Evolutionary conservation across 202 grass and related monocot genomes (phyloP), one percentile per base, ranked within the genome.

Genomic region (Eragrostis tef): DNA sequence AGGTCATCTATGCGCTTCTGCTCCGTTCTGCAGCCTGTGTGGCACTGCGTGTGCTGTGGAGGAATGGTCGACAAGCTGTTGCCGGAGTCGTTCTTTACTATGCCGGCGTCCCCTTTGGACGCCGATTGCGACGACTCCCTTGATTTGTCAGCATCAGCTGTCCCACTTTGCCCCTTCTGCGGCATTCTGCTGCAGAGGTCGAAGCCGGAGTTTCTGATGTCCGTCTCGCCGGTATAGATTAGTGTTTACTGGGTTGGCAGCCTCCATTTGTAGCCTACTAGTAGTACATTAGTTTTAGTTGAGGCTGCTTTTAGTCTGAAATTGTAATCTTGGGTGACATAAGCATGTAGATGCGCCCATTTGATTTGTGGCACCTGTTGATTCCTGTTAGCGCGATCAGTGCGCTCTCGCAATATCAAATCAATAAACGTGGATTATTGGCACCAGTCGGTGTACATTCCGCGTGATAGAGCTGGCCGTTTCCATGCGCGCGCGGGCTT

Each of bases 31-130:
- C 57, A 79, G 20, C 92, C 92, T n/a, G 58, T 72, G 27, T 97
- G 94, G 94, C 86, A 92, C 62, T 98, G 94, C 73, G 54, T 84
- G 11, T 94, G 86, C 73, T 94, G 94, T 10, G 78, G 81, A 45
- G 76, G 94, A 67, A 85, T 49, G 82, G 80, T 92, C 11, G 84
- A 88, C 27, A 93, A 93, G 47, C 63, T 94, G 48, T 36, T 88
- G 79, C 88, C 86, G 7, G 43, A 84, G 56, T 54, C 83, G 9
- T 89, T 97, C 63, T 97, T 94, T 72, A 75, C 67, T 22, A 88
- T 87, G 68, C 45, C 64, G 10, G 21, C 70, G 2, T 81, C 71
- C 78, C 79, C 70, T 77, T 80, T 80, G 64, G 78, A 82, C 74
- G 71, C 43, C 9, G 68, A 31, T 39, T 11, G 64, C 45, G 84